phyloP scores from a whole-genome alignment of 148 eudicot genomes.

The Chenopodium berlandieri region DNA sequence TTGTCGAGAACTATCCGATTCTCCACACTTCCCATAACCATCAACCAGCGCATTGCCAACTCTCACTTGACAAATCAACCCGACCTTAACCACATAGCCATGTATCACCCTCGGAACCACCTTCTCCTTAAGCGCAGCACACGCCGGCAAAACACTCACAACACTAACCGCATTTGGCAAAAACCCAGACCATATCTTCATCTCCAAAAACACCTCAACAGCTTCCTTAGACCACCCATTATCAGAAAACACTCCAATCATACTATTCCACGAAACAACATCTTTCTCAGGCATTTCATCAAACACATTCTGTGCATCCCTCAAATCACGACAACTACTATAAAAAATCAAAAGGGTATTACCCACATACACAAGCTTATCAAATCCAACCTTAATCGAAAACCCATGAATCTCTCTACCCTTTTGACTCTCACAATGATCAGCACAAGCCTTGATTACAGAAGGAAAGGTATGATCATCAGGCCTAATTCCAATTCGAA shows the following conservation, averaged over 20 bases:
- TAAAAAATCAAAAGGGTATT: constrained; percentile 66
- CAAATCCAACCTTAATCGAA: constrained; percentile 53
- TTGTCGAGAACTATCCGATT: constrained; percentile 26
- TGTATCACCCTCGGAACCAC: constrained; percentile 40
- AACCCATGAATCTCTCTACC: constrained; percentile 68
- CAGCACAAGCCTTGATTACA: constrained; percentile 60
- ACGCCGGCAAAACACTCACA: constrained; percentile 62
- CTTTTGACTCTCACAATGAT: constrained; percentile 31
- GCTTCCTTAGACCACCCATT: constrained; percentile 33
- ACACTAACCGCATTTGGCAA: constrained; percentile 50
- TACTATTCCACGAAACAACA: constrained; percentile 68
- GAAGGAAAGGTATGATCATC: constrained; percentile 71
- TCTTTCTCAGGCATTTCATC: constrained; percentile 70
- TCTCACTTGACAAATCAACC: constrained; percentile 38
- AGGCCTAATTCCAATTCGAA: constrained; percentile 39
- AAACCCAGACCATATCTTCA: constrained; percentile 36
- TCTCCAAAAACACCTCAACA: constrained; percentile 35
- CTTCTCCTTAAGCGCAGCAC: constrained; percentile 47
- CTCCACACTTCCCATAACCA: constrained; percentile 64
- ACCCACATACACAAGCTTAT: constrained; percentile 48
- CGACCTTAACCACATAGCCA: constrained; percentile 54
- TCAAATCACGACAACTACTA: constrained; percentile 40
- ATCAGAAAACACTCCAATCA: constrained; percentile 46
- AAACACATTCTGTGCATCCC: constrained; percentile 44
- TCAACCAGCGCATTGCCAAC: constrained; percentile 56